Evolutionary conservation across 768 basidiomycete genomes (phyloP).

Genomic region (Podaxis sp.): DNA sequence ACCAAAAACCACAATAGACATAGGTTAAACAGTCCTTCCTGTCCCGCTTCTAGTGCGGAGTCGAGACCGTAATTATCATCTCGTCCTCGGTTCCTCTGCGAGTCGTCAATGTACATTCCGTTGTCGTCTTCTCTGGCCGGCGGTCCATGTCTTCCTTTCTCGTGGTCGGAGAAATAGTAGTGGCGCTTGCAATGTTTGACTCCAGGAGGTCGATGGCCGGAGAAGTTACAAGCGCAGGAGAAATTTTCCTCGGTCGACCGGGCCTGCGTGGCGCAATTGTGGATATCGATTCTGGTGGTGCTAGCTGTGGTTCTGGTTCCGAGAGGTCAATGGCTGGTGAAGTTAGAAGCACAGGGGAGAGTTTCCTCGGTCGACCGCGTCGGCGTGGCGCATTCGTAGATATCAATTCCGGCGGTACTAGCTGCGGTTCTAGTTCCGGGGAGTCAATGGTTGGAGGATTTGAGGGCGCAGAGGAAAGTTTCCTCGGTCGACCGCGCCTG

Average conservation of each 20-base stretch:
- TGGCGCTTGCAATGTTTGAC: not conserved
- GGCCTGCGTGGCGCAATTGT: not conserved
- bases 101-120: not conserved
- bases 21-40: not conserved
- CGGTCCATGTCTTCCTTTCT: not conserved
- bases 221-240: too few species aligned
- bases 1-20: not conserved
- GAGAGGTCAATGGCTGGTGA: not conserved
- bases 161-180: not conserved
- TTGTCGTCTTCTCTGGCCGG: not conserved
- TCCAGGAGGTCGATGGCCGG: not conserved
- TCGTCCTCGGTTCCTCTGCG: not conserved
- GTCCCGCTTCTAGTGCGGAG: not conserved
- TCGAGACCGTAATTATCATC: not conserved
- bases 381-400: not conserved
- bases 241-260: not conserved
- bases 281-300: not conserved
- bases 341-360: not conserved
- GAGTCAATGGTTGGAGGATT: too few species aligned
- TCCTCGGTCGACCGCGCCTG: not conserved
- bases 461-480: not conserved
- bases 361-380: not conserved
- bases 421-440: not conserved
- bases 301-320: not conserved
- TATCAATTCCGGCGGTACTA: not conserved